phyloP scores from a whole-genome alignment of 257 asterid genomes.

The Apocynum venetum region DNA sequence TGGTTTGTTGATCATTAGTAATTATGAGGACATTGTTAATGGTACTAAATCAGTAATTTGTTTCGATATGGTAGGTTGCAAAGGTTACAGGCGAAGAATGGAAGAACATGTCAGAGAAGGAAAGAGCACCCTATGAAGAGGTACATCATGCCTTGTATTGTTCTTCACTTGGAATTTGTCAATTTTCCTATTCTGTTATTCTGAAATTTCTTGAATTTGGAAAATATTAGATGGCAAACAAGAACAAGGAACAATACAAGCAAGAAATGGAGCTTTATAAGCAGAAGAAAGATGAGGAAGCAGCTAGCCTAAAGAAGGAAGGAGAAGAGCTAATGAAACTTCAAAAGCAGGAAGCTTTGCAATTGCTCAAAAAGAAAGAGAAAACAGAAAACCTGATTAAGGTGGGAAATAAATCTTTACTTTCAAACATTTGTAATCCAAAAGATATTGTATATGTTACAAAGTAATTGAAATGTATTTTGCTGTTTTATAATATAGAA shows the following conservation, averaged over 20 bases:
- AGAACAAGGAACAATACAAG: conserved; percentile 55
- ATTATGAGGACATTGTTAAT: not conserved
- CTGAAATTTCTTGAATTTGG: not conserved
- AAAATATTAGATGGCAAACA: conserved; percentile 47
- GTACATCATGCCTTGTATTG: conserved; percentile 19
- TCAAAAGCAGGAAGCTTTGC: conserved; percentile 88
- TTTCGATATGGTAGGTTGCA: conserved; percentile 39
- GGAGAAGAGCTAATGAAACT: conserved; percentile 71
- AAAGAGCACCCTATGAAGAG: conserved; percentile 67
- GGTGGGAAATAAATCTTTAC: conserved; percentile 29
- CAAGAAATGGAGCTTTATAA: conserved; percentile 75
- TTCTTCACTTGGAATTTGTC: not conserved
- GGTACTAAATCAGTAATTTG: not conserved
- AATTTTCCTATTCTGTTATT: not conserved
- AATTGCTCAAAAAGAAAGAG: conserved; percentile 85
- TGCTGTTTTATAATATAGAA: conserved; percentile 36
- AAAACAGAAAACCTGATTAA: conserved; percentile 69
- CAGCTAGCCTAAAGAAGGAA: conserved; percentile 43
- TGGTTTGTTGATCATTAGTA: not conserved
- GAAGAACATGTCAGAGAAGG: conserved; percentile 71
- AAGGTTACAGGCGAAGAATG: conserved; percentile 83
- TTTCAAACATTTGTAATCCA: not conserved
- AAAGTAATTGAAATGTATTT: not conserved
- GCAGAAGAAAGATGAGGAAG: conserved; percentile 75
- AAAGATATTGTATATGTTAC: not conserved